Percentiles rank a stretch among this genome's conserved stretches.
Conservation (phyloP, 257 asterid species). For the Hygrophila difformis region DNA sequence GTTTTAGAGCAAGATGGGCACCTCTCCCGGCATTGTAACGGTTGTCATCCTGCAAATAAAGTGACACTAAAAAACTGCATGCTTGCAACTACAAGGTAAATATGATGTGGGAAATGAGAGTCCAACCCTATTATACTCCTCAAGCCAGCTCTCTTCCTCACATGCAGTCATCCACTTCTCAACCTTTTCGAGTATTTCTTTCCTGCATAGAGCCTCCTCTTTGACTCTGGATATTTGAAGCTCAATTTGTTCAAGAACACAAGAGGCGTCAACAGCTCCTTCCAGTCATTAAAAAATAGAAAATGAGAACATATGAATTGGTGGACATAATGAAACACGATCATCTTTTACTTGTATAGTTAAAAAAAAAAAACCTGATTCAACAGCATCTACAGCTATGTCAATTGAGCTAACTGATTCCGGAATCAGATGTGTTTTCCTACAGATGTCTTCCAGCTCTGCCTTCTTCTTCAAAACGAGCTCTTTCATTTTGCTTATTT, state of each 20-base stretch:
- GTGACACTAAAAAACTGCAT: constrained; percentile 15
- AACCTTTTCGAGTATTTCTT: constrained; percentile 91
- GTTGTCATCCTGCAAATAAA: constrained; percentile 65
- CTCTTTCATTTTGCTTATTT: constrained; percentile 91
- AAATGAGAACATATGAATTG: constrained; percentile 17
- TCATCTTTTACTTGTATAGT: constrained; percentile 7
- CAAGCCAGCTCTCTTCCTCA: constrained; percentile 98
- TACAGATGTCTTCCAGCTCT: constrained; percentile 80
- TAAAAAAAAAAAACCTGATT: constrained; percentile 60
- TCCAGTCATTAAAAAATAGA: constrained; percentile 8
- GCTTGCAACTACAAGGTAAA: constrained; percentile 11
- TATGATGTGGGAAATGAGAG: constrained; percentile 4
- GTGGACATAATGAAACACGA: too few species aligned
- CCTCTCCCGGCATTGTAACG: constrained; percentile 97
- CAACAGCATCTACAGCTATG: constrained; percentile 65
- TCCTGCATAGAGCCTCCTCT: constrained; percentile 87
- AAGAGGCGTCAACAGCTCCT: constrained; percentile 87
- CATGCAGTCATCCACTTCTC: constrained; percentile 98
- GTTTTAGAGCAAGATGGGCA: constrained; percentile 89
- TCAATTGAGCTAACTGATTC: constrained; percentile 55
- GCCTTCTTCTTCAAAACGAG: constrained; percentile 85
- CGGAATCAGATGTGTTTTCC: constrained; percentile 70
- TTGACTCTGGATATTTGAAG: constrained; percentile 73
- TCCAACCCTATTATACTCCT: constrained; percentile 88
- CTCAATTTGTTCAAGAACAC: constrained; percentile 85